Evolutionary conservation across 768 basidiomycete genomes (phyloP), one percentile per base, ranked within the genome.

Genomic region (Zangia roseola): DNA sequence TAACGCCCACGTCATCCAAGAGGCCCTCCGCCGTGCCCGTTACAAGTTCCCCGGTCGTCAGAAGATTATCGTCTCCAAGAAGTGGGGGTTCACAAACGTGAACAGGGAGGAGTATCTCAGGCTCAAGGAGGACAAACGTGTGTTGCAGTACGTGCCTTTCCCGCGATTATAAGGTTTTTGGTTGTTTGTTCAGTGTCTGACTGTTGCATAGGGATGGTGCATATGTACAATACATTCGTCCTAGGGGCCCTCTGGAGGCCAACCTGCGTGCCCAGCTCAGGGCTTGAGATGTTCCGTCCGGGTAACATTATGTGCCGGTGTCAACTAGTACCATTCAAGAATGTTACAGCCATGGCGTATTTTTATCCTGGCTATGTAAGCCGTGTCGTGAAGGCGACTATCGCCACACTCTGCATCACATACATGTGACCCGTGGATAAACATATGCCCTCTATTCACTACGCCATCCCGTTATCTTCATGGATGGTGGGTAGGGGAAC

Each of bases 11-110:
- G 91, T 97, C 63, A 88, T 97, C 69, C 87, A 91, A 73, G 97
- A 98, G 76, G 95, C 94, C 46, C 86, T 98, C 57, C 91, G 94
- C 62, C 94, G 94, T 61, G 91, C 94, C 10, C 90, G 95, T 47
- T 98, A 98, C 84, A 99, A 98, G 84, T 95, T 94, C 87, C 91
- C 92, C n/a, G 92, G 93, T 49, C 84, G 92, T 65, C 93, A 95
- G 79, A 95, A 95, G 83, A 94, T 95, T 70, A 94, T 94, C 58
- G 79, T 93, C 59, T 91, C 88, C 49, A 92, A 92, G 82, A 97
- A 95, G 82, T 97, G 97, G 94, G 94, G 94, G 53, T 98, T 99
- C 78, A 99, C 97, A 35, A 88, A 88, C 61, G 93, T 97, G 50
- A 82, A 84, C 69, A 86, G 92, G 71, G 85, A 82, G 59, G 93